Base-by-base conservation (phyloP, 495 filamentous ascomycete genomes). In the Lentithecium fluviatile region DNA sequence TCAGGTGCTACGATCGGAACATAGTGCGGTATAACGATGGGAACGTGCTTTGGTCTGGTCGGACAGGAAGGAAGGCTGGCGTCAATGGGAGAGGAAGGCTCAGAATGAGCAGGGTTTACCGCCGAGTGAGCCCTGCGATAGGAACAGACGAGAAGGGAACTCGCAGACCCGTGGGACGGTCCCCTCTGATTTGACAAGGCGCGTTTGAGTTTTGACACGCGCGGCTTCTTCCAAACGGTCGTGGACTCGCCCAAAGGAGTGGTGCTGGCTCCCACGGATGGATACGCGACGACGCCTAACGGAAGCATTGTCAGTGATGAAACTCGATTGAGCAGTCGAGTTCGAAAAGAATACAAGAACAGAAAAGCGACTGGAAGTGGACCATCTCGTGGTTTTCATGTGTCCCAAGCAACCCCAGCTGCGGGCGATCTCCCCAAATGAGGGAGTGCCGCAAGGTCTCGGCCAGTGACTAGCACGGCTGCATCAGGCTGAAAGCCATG, bases 11-110 rank as follows among this genome's bases (percentile, higher is more conserved):
- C 59, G 60, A 71, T 59, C 17, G 65, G 58, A 45, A 59, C 72
- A 74, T 76, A 73, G 40, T 64, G 37, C 37, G 72, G 71, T 37
- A 76, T 67, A 37, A 76, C 62, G 45, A 76, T 75, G 43, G 74
- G 73, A 55, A 76, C 62, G 67, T 76, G 73, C 63, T 71, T 75
- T n/a, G 73, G 69, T 56, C 70, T 54, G 17, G 60, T 51, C 20
- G 53, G 45, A 54, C 38, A 51, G 40, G 66, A 47, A 45, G 65
- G 52, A 69, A 49, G 58, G 43, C 29, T 34, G 52, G 49, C 53
- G 48, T 45, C 34, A 51, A 51, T 32, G 1, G 60, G 24, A 8
- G 52, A 25, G 19, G 66, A 47, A 59, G 54, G 53, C 13, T 60
- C 20, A 54, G 21, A 45, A 26, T 45, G 47, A 45, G 45, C 50